Conservation (phyloP, 495 filamentous ascomycete genomes). For the Lasiosphaeria ovina region DNA sequence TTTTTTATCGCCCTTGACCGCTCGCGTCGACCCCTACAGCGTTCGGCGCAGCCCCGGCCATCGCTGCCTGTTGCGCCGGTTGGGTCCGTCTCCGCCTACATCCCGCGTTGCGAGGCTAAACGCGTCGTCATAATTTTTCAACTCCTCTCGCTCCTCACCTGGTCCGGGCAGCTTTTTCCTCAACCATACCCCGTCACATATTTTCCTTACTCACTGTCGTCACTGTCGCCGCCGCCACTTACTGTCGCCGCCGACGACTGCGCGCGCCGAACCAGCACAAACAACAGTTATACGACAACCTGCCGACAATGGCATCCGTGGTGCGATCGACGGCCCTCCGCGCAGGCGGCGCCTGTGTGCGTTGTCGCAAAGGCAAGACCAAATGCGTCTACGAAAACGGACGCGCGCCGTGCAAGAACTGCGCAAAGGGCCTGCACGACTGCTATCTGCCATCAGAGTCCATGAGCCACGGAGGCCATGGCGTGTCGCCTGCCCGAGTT, state of each 20-base stretch:
- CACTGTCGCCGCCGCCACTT: background rate
- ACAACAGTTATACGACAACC: background rate
- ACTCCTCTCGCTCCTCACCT: too few species aligned
- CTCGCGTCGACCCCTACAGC: slow-evolving; percentile 2
- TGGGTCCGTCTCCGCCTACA: background rate
- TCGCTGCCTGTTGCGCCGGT: slow-evolving; percentile 17
- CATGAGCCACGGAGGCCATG: slow-evolving; percentile 49
- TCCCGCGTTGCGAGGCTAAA: background rate
- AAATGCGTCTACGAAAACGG: slow-evolving; percentile 55
- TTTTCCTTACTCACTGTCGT: background rate
- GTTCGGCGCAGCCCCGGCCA: slow-evolving; percentile 27
- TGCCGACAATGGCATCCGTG: slow-evolving; percentile 38
- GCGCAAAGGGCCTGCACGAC: slow-evolving; percentile 54
- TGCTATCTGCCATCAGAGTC: slow-evolving; percentile 53
- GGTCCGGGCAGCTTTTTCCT: too few species aligned
- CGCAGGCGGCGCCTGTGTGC: slow-evolving; percentile 52
- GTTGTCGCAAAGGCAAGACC: slow-evolving; percentile 55
- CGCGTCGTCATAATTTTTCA: background rate
- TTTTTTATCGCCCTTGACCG: slow-evolving; percentile 5
- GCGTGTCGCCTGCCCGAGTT: slow-evolving; percentile 34
- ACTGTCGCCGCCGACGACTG: slow-evolving; percentile 5
- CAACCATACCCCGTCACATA: background rate
- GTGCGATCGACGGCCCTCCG: slow-evolving; percentile 51
- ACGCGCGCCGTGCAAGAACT: slow-evolving; percentile 51
- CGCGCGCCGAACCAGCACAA: background rate